Base-by-base conservation (phyloP, 1,284 basidiomycete genomes). In the Cutaneotrichosporon sp. region DNA sequence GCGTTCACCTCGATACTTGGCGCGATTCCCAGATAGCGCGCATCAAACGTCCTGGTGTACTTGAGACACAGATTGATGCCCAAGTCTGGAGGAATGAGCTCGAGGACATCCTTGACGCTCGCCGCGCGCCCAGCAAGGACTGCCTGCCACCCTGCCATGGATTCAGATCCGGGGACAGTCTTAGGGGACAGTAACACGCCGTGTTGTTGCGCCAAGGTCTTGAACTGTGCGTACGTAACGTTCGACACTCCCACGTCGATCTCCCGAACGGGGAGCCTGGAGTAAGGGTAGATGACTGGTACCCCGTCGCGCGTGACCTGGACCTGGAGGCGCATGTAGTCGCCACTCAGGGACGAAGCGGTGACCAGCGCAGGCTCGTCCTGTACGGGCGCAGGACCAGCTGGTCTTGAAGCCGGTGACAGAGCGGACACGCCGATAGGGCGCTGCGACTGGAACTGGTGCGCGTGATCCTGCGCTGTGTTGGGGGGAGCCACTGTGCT, bases 291-390 rank as follows among this genome's bases (percentile, higher is more conserved):
- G 0, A 88, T 80, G 27, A 98, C 89, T 0, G 96, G 89, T 19
- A 90, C 82, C 25, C 86, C 76, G 71, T 98, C 94, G 56, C 84
- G 82, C 3, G 94, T 97, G 50, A 97, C 88, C 75, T 98, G 96
- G 7, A 98, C 84, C 19, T 85, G 81, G 35, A 89, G 78, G 61
- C 89, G 86, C 33, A 96, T 78, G 73, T 94, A 96, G 61, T 84
- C 85, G 33, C 93, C 94, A 17, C 84, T 84, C 12, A 97, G 79
- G 5, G 73, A 75, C 26, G 61, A 65, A 1, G 71, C 71, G 1
- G 73, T 76, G 24, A 76, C 72, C 22, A 75, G 64, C 16, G 70
- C 67, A 9, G 67, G 64, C 51, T 74, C 71, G 14, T 51, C 53
- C 43, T 54, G 57, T 25, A 45, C 44, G 29, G 48, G 48, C 3